Base-by-base conservation (phyloP, 352 stramenopile genomes). In the Plasmopara viticola region DNA sequence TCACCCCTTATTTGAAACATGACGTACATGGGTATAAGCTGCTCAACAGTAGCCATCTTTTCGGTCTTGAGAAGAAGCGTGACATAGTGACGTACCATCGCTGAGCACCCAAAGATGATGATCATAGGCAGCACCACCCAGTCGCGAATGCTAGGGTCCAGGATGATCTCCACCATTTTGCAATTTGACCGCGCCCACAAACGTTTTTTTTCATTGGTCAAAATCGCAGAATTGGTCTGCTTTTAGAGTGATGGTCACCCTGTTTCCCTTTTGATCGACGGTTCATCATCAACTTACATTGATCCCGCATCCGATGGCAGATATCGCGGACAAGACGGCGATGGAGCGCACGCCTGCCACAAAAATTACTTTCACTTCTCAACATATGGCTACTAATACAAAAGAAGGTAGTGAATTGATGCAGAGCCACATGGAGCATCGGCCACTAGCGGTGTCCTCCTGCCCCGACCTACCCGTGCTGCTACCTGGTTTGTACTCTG, bases 51-150 rank as follows among this genome's bases (percentile, higher is more conserved):
- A 14, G 75, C 79, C 57, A 90, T 77, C 59, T 91, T 90, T 51
- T 94, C 84, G 13, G 51, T 86, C 68, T 90, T 90, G 48, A 94
- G 70, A 44, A 94, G 63, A 52, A 88, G 64, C 59, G 84, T 91
- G 29, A 94, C 68, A 58, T 91, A 94, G 68, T 94, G 81, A 52
- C 84, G 80, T 59, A 90, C 71, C 72, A 89, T 89, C 35, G 81
- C 81, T 39, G 79, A 90, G 53, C 78, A 90, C 29, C 80, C 84
- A 58, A 94, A 90, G 67, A 99, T 97, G 34, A 98, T 78, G 64
- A 99, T 85, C 61, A 99, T 95, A 44, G 96, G 96, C 48, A 99
- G 80, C 53, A 99, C 92, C 35, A 98, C 96, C 92, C 92, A 98
- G 64, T 98, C 84, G 56, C 89, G 84, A 62, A 97, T 97, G 60